These are phyloP conservation scores for Fraxinus platypoda DNA, from an alignment of 305 asterid species.

Conservation along the genomic window DNA sequence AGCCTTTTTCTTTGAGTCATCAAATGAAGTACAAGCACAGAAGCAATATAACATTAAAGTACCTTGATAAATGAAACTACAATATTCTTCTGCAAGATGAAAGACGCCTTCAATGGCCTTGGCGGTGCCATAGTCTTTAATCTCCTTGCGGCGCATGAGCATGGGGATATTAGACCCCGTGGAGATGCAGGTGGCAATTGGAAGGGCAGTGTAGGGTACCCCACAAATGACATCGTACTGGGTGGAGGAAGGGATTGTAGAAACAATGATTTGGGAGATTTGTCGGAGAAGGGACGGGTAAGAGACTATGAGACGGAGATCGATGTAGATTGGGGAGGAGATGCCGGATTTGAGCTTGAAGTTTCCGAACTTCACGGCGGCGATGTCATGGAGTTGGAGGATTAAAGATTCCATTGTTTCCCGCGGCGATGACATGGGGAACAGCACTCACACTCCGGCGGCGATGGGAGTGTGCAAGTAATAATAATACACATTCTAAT, in stretches of 20 bases:
- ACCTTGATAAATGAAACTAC: no score
- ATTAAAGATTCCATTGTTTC: conserved; percentile 72
- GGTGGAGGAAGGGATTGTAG: conserved; percentile 60
- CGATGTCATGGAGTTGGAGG: conserved; percentile 84
- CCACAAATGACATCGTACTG: conserved; percentile 84
- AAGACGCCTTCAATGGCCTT: conserved; percentile 93
- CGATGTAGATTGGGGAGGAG: conserved; percentile 90
- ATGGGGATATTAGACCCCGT: conserved; percentile 58
- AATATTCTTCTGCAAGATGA: no score
- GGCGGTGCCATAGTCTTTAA: conserved; percentile 87
- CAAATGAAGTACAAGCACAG: conserved; percentile 44
- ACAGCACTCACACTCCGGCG: no score
- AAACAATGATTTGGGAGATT: conserved; percentile 63
- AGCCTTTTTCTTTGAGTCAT: background rate
- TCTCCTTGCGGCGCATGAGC: conserved; percentile 97
- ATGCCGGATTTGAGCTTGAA: conserved; percentile 97
- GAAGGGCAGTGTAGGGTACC: conserved; percentile 98
- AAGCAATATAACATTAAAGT: no score
- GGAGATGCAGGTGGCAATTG: conserved; percentile 92
- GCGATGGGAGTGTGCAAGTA: no score
- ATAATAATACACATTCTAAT: no score
- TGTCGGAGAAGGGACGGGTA: conserved; percentile 76
- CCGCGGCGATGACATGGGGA: no score
- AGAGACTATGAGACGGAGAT: conserved; percentile 91
- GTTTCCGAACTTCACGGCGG: conserved; percentile 94